Base-by-base conservation (phyloP, 2,329 filamentous ascomycete species). In the Colletotrichum camelliae region DNA sequence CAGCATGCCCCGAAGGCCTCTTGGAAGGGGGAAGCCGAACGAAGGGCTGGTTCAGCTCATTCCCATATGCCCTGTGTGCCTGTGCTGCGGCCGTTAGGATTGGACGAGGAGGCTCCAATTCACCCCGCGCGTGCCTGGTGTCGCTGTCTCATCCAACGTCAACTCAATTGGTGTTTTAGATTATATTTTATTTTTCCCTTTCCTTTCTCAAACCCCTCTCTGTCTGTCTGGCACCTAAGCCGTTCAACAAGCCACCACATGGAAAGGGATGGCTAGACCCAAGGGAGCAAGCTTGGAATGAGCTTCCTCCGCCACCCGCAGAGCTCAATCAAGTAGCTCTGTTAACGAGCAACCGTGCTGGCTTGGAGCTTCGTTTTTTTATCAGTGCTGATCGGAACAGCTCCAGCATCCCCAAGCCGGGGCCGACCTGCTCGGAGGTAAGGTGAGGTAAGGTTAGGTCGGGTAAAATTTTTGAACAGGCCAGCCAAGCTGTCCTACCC, bases 211-310 rank as follows among this genome's bases (percentile, higher is more conserved):
- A 57, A 48, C 5, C 37, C 35, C 24, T 55, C 24, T 68, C 13
- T 52, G 7, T 29, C 37, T 43, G 16, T 39, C n/a, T 18, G 12
- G 31, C 10, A 24, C 21, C 13, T 57, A 31, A 21, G 9, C 39
- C 39, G 33, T 65, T n/a, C 39, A 15, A 27, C 8, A 55, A 37
- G 71, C 67, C 57, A 65, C 67, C 71, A 58, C 58, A 74, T 64
- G 43, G 43, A 58, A 24, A 66, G 68, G 72, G 60, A 73, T 31
- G 71, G 48, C 48, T 71, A 74, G 60, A 33, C 67, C 67, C 29
- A 66, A 74, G 72, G 72, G 72, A 75, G 68, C 68, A 67, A 72
- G 72, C 72, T 67, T 37, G 48, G 68, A 75, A 67, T 67, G 37
- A 74, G 72, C 67, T 73, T 57, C 29, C 55, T 43, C 31, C 64